Base-by-base conservation (phyloP, 805 yeast species). In the Starmerella floris region DNA sequence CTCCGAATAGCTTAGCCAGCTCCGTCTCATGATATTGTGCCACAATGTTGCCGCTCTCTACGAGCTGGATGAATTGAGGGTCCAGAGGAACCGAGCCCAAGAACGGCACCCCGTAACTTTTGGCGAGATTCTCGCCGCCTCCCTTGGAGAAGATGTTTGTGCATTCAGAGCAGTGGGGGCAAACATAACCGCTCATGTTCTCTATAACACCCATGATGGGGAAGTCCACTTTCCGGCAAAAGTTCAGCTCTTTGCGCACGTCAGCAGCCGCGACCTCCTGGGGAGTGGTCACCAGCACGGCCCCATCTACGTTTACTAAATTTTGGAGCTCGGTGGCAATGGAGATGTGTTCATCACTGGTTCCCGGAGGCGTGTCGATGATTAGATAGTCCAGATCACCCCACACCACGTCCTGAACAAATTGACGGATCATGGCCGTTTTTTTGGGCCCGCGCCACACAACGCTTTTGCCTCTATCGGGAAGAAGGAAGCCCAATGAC, bases 361-460 rank as follows among this genome's bases (percentile, higher is more conserved):
- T 91, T 0, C 99, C 99, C 0, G 99, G 99, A 1, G 99, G 99
- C 0, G 99, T 91, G 59, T 91, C 99, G 5, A 91, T 85, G 26
- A 91, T 63, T 43, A 88, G 62, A 57, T 82, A 88, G 43, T 83
- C 75, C 23, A 71, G 65, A 17, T 69, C 72, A 0, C 84, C 95
- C 99, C 99, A 91, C 23, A 74, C 73, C 2, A 88, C 95, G 58
- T 91, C 97, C 47, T 75, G 73, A 33, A 93, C 66, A 57, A 91
- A 88, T 63, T 91, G 99, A 48, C 87, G 73, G 30, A 91, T 82
- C 97, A 91, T 91, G 13, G 96, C 95, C 0, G 96, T 87, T 58
- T 93, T 91, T 62, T 88, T 85, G 2, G 99, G 98, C 0, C 99
- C 99, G 56, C 97, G 69, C 99, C 99, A 91, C 9, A 91, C 96